A percentile compares a stretch with the other conserved stretches of the same genome.
Evolutionary conservation across 1,284 basidiomycete genomes (phyloP).

Genomic region (Malassezia nana): DNA sequence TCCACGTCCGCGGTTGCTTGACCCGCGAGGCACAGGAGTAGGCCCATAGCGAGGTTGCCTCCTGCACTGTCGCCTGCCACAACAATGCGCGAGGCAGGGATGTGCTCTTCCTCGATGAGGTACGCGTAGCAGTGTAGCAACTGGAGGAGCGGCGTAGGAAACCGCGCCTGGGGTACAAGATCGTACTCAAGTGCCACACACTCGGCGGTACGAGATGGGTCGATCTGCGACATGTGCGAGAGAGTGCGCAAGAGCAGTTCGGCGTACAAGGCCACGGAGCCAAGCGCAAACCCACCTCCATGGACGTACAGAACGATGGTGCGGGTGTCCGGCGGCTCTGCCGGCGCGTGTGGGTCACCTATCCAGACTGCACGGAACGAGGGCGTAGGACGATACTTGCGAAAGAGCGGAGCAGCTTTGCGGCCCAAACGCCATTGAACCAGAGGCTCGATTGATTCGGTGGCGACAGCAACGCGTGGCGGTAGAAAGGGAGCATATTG

Average conservation of each 20-base stretch:
- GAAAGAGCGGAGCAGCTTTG: constrained; percentile 26
- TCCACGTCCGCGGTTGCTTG: constrained; percentile 24
- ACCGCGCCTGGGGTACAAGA: constrained; percentile 33
- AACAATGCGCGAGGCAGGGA: constrained; percentile 31
- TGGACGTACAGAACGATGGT: constrained; percentile 32
- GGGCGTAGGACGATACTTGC: constrained; percentile 23
- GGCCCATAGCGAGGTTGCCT: constrained; percentile 37
- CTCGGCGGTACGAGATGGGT: constrained; percentile 1
- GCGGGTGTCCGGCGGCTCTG: constrained; percentile 18
- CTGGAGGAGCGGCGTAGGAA: constrained; percentile 38
- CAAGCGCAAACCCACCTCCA: constrained; percentile 45
- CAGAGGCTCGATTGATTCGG: constrained; percentile 43
- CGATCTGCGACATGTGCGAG: constrained; percentile 23
- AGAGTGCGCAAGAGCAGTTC: constrained; percentile 43
- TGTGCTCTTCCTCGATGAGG: constrained; percentile 38
- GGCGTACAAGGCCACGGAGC: constrained; percentile 45
- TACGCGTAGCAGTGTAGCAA: constrained; percentile 46
- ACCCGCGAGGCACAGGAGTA: constrained; percentile 37
- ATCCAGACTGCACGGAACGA: constrained; percentile 42
- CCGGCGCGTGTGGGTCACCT: constrained; percentile 17
- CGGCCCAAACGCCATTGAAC: constrained; percentile 40
- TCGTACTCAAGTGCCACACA: constrained; percentile 47
- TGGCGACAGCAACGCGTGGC: constrained; percentile 39
- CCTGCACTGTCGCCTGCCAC: constrained; percentile 46
- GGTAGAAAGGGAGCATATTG: constrained; percentile 38